Conservation (phyloP, 441 rosid species). For the Eugenia klotzschiana region DNA sequence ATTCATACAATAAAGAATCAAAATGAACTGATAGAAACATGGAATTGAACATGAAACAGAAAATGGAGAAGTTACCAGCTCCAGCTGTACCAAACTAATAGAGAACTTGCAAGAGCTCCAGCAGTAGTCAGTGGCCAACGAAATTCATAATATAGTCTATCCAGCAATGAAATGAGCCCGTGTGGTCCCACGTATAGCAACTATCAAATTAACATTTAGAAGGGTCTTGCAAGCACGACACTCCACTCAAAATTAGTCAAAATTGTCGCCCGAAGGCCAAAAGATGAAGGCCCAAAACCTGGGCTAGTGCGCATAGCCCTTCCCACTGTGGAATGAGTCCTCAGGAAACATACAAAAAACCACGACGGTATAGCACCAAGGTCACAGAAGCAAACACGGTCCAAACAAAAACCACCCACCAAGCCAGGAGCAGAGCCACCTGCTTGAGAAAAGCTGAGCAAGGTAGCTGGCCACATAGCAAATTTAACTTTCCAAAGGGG, state of each 20-base stretch:
- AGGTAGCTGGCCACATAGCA: conserved; percentile 35
- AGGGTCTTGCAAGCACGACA: conserved; percentile 6
- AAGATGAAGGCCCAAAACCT: background rate
- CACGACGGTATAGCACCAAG: conserved; percentile 54
- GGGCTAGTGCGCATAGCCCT: background rate
- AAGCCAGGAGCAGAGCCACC: conserved; percentile 55
- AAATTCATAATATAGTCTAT: background rate
- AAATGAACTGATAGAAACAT: background rate
- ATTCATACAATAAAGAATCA: background rate
- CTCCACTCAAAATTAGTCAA: conserved; percentile 7
- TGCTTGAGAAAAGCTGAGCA: conserved; percentile 34
- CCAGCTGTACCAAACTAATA: background rate
- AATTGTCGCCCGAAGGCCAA: background rate
- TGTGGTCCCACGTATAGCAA: background rate
- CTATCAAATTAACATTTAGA: background rate
- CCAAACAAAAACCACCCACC: conserved; percentile 81
- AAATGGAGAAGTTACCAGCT: background rate
- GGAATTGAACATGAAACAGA: background rate
- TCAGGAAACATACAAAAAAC: conserved; percentile 57
- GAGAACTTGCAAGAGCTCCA: background rate
- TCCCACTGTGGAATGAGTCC: background rate
- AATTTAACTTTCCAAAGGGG: conserved; percentile 21
- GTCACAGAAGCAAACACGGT: conserved; percentile 38
- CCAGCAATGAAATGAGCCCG: background rate
- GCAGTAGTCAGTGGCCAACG: background rate